These are phyloP conservation scores for Neurospora sp. DNA, from an alignment of 2,329 filamentous ascomycete species.

Conservation along the genomic window DNA sequence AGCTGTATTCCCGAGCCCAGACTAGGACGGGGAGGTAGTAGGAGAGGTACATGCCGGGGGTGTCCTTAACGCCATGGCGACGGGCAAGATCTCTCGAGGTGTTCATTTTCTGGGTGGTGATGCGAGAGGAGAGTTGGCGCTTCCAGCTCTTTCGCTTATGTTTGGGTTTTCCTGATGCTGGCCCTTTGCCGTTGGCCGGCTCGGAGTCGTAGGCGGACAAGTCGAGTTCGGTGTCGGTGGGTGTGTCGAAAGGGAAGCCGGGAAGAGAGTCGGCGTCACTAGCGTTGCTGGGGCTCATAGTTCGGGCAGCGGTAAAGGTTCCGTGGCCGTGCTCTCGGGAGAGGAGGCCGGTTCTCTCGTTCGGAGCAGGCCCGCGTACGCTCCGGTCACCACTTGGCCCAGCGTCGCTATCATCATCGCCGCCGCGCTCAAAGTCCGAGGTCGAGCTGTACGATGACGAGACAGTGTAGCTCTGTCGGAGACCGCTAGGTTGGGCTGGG, in stretches of 20 bases:
- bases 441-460: conserved; percentile 10
- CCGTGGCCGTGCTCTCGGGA: conserved; percentile 43
- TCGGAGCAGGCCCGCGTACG: conserved; percentile 12
- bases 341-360: conserved; percentile 44
- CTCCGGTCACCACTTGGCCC: not conserved
- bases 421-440: not conserved
- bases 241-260: not conserved
- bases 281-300: conserved; percentile 37
- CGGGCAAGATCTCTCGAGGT: conserved; percentile 63
- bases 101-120: conserved; percentile 57
- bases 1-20: conserved; percentile 82
- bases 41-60: conserved; percentile 71
- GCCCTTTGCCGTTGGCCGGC: conserved; percentile 29
- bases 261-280: conserved; percentile 13
- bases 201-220: conserved; percentile 21
- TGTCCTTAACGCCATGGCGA: conserved; percentile 63
- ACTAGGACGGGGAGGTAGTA: conserved; percentile 90
- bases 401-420: conserved; percentile 4
- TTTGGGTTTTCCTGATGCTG: conserved; percentile 26
- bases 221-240: conserved; percentile 20
- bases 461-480: conserved; percentile 34
- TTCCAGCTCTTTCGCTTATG: conserved; percentile 33
- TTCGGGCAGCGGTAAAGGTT: conserved; percentile 58
- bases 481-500: conserved; percentile 33
- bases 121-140: conserved; percentile 37